phyloP scores from a whole-genome alignment of 2,329 filamentous ascomycete species.

The Phoma sp. region DNA sequence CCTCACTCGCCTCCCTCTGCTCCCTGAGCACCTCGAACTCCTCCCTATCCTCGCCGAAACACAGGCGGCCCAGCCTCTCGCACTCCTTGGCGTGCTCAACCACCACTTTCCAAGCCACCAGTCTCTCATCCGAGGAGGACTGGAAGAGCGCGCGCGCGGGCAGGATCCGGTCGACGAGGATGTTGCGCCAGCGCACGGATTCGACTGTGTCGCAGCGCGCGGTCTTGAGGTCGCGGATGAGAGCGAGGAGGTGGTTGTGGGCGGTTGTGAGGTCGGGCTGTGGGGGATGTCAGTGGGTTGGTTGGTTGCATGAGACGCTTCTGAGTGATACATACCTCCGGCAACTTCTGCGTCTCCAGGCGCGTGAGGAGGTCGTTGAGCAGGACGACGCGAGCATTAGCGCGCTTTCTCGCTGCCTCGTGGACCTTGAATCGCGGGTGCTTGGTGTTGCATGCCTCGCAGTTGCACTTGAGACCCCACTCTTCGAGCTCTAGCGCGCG shows the following conservation, averaged over 20 bases:
- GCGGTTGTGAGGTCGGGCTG: slow-evolving; percentile 1
- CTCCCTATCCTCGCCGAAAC: slow-evolving; percentile 13
- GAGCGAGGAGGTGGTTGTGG: neutral
- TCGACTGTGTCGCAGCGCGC: slow-evolving; percentile 13
- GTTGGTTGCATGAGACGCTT: too few relatives aligned
- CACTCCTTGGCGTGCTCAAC: neutral
- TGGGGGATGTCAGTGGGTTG: neutral
- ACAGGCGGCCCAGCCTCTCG: slow-evolving; percentile 3
- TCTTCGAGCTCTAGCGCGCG: neutral
- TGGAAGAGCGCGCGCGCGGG: slow-evolving; percentile 4
- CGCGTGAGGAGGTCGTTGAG: slow-evolving; percentile 2
- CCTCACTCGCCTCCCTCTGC: slow-evolving; percentile 4
- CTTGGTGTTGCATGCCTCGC: slow-evolving; percentile 14
- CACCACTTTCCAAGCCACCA: neutral
- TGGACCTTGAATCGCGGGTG: slow-evolving; percentile 6
- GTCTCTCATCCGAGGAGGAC: too few relatives aligned
- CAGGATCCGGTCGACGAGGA: slow-evolving; percentile 18
- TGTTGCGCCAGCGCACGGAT: slow-evolving; percentile 18
- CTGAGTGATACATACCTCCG: neutral
- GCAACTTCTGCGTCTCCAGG: neutral
- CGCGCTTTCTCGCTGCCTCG: slow-evolving; percentile 6
- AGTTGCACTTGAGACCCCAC: slow-evolving; percentile 16
- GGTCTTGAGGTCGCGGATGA: slow-evolving; percentile 11
- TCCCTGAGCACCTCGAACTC: slow-evolving; percentile 1
- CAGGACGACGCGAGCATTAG: slow-evolving; percentile 4